Base-by-base conservation (phyloP, 1,139 yeast species). In the Blastobotrys aristatus region DNA sequence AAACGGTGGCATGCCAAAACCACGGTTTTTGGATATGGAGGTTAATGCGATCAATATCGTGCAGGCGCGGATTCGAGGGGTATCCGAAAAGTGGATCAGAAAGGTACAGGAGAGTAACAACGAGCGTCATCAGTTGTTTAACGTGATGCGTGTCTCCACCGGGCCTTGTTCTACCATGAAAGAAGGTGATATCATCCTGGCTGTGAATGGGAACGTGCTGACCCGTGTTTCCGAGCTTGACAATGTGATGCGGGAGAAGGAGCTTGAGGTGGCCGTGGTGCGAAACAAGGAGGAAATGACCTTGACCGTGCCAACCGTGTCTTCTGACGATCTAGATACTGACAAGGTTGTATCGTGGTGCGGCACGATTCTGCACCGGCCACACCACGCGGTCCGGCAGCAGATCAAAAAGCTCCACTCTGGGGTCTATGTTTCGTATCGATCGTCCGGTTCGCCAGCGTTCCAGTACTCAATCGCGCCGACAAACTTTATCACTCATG, bases 401-500 rank as follows among this genome's bases (percentile, higher is more conserved):
- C 80, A 85, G 43, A 82, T 85, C 77, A 80, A 79, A 49, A 74
- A 77, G 48, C 71, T 87, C 44, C 96, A 95, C n/a, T 82, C 90
- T 18, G 82, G 80, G 49, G 92, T 89, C 13, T 89, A 87, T 61
- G 81, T 88, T 44, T 82, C 88, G 1, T 74, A 80, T 29, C 76
- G 85, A 61, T 75, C 81, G 40, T 75, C 79, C 31, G 95, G 96
- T 13, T 86, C 95, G 0, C 96, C 96, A 8, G 92, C 95, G 16
- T 76, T 80, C 51, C 92, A 85, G 59, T 87, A 85, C 62, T 86
- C 87, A n/a, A 76, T 89, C 50, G 79, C 82, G 10, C 76, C 88
- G 2, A 83, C 92, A 2, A 82, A 85, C 61, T 89, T 88, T 68
- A 84, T 89, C 50, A 89, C 97, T 0, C 96, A 88, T 63, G 88